These are phyloP conservation scores for Alnus rubra DNA, from an alignment of 306 rosid genomes.

Conservation along the genomic window DNA sequence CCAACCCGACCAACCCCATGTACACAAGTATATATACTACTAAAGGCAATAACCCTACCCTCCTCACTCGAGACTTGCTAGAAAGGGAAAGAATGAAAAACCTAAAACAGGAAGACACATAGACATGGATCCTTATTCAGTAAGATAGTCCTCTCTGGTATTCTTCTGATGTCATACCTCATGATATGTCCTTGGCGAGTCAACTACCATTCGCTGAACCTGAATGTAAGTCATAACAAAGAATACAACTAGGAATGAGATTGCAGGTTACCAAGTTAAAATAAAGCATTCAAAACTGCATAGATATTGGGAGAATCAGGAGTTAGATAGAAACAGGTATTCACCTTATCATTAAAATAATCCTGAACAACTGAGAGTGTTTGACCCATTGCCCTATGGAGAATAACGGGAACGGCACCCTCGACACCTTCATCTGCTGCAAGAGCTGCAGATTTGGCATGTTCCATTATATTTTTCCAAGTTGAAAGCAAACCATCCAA, in stretches of 20 bases:
- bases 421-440: conserved; percentile 98
- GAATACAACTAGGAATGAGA: conserved; percentile 31
- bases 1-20: neutral
- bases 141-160: conserved; percentile 16
- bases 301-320: neutral
- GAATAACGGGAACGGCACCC: conserved; percentile 88
- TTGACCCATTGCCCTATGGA: conserved; percentile 95
- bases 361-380: conserved; percentile 98
- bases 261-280: conserved; percentile 9
- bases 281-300: conserved; percentile 12
- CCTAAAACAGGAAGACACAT: conserved; percentile 18
- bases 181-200: conserved; percentile 91
- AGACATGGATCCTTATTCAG: conserved; percentile 13
- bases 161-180: conserved; percentile 57
- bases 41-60: neutral
- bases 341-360: conserved; percentile 81
- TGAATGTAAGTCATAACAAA: conserved; percentile 40
- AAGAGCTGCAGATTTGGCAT: conserved; percentile 90
- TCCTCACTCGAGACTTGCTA: conserved; percentile 6
- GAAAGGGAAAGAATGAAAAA: conserved; percentile 6
- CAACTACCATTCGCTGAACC: conserved; percentile 92
- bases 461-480: conserved; percentile 82
- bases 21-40: neutral
- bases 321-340: conserved; percentile 28
- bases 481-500: conserved; percentile 78